phyloP scores from a whole-genome alignment of 148 eudicot species.

The Amaranthus palmeri region DNA sequence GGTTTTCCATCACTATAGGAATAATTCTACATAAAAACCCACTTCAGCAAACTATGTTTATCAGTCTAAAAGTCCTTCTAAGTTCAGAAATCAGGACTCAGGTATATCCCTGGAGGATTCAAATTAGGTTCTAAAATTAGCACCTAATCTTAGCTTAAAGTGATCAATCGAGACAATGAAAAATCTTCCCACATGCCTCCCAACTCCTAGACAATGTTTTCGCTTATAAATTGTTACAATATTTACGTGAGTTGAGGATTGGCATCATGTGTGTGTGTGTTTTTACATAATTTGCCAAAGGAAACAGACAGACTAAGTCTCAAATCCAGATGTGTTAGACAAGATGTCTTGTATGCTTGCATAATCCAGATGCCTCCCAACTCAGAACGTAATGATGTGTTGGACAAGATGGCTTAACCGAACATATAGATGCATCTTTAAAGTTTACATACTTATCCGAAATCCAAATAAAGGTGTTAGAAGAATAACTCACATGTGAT shows the following conservation, averaged over 20 bases:
- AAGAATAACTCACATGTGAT: too few species aligned
- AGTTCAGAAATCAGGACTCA: too few species aligned
- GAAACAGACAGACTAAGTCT: neutral
- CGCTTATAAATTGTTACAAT: neutral
- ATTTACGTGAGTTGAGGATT: neutral
- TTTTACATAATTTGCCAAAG: neutral
- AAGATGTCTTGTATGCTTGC: neutral
- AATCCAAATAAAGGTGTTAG: too few species aligned
- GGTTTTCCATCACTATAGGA: too few species aligned
- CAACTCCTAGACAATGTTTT: too few species aligned
- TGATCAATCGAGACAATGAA: neutral
- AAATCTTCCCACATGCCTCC: neutral
- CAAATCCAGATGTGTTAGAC: neutral
- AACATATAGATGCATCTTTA: neutral
- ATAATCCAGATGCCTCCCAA: neutral
- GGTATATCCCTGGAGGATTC: neutral
- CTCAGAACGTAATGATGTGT: neutral
- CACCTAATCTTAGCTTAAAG: neutral
- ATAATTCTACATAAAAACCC: too few species aligned
- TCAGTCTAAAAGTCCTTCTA: too few species aligned
- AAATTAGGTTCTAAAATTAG: neutral
- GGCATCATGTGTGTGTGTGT: too few species aligned
- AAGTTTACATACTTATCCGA: too few species aligned
- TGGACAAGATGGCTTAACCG: neutral
- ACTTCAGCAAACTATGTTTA: too few species aligned